These are phyloP conservation scores for Rehmannia glutinosa DNA, from an alignment of 257 asterid genomes.

Conservation along the genomic window DNA sequence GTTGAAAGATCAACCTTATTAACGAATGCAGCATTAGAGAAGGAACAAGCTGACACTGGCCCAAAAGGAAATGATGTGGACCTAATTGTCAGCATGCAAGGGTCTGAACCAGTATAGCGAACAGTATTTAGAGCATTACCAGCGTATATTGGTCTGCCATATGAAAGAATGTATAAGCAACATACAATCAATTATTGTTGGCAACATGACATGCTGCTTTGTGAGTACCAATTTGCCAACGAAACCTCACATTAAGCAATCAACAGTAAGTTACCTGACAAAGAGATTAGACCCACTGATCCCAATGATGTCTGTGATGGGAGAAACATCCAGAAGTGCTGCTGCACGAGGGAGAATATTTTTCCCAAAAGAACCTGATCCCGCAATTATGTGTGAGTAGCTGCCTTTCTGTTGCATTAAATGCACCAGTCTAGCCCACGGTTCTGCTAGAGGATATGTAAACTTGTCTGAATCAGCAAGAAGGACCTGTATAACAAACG, in stretches of 20 bases:
- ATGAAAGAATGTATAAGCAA: conserved; percentile 18
- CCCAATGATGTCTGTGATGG: conserved; percentile 77
- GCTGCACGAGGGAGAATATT: conserved; percentile 95
- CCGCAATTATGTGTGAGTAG: conserved; percentile 76
- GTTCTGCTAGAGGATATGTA: conserved; percentile 73
- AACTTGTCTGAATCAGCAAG: conserved; percentile 87
- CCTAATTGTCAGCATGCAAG: conserved; percentile 91
- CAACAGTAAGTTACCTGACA: conserved; percentile 54
- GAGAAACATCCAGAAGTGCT: conserved; percentile 92
- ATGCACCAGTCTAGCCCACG: conserved; percentile 85
- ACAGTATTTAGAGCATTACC: conserved; percentile 95
- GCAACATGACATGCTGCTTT: conserved; percentile 10
- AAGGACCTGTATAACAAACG: conserved; percentile 57
- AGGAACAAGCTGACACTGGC: conserved; percentile 31
- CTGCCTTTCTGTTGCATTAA: conserved; percentile 67
- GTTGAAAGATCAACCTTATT: conserved; percentile 79
- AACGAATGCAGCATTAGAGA: conserved; percentile 46
- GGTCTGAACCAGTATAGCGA: conserved; percentile 72
- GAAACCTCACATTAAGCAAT: background rate
- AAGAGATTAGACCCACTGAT: conserved; percentile 64
- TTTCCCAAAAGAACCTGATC: conserved; percentile 94
- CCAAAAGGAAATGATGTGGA: conserved; percentile 74
- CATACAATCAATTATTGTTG: conserved; percentile 11
- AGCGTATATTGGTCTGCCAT: conserved; percentile 91
- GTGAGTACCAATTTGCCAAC: background rate